Percentiles rank a stretch among this genome's conserved stretches.
Conservation (phyloP, 2,329 filamentous ascomycete genomes). For the Colletotrichum endophyticum region DNA sequence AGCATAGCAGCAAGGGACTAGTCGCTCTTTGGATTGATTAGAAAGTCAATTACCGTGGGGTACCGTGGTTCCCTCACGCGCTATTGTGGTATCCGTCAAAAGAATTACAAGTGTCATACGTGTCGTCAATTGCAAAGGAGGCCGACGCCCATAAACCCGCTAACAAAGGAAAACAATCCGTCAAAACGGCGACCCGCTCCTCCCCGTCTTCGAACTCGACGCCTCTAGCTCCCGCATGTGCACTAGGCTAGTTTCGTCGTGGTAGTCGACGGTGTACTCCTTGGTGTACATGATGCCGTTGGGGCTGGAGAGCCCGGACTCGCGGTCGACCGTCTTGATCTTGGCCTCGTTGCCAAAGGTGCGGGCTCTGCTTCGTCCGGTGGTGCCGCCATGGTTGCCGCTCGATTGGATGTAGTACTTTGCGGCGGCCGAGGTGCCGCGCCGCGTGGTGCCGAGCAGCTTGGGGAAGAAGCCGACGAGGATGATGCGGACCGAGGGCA, state of each 20-base stretch:
- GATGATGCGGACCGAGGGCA: slow-evolving; percentile 39
- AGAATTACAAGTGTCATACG: background rate
- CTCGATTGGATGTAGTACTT: slow-evolving; percentile 16
- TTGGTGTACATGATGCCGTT: slow-evolving; percentile 36
- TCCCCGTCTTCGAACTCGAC: slow-evolving; percentile 5
- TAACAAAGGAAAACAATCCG: background rate
- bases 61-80: background rate
- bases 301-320: background rate
- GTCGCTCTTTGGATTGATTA: background rate
- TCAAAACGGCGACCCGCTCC: slow-evolving; percentile 11
- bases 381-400: background rate
- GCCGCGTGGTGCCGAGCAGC: slow-evolving; percentile 29
- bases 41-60: background rate
- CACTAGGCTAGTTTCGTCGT: slow-evolving; percentile 35
- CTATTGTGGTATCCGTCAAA: slow-evolving; percentile 2
- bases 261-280: slow-evolving; percentile 38
- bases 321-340: slow-evolving; percentile 2
- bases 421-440: background rate
- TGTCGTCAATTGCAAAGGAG: background rate
- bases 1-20: background rate
- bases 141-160: background rate
- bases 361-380: slow-evolving; percentile 24
- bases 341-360: slow-evolving; percentile 15
- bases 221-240: slow-evolving; percentile 29
- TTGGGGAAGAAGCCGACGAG: slow-evolving; percentile 43